phyloP scores from a whole-genome alignment of 768 basidiomycete genomes.

The Rhizopogon vinicolor region DNA sequence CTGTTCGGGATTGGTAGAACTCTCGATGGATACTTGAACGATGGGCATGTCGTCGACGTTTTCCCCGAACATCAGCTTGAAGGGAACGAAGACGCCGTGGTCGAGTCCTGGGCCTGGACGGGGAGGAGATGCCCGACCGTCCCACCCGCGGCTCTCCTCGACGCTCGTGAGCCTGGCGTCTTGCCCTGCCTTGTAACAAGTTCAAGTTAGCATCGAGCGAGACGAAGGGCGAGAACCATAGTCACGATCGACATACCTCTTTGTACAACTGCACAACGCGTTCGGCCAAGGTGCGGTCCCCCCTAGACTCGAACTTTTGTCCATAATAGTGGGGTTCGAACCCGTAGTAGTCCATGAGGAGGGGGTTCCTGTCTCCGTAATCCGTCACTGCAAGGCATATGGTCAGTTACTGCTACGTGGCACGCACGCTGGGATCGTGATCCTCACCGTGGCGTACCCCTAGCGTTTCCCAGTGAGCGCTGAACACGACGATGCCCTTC shows the following conservation, averaged over 20 bases:
- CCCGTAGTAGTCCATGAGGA: conserved; percentile 72
- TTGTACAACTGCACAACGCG: conserved; percentile 59
- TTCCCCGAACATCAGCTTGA: conserved; percentile 74
- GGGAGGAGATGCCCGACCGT: conserved; percentile 54
- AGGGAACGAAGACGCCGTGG: conserved; percentile 80
- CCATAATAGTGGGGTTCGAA: conserved; percentile 57
- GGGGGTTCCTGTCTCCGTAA: conserved; percentile 71
- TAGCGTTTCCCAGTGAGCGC: conserved; percentile 76
- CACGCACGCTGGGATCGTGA: conserved; percentile 6
- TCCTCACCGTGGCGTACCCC: conserved; percentile 49
- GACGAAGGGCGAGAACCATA: background rate
- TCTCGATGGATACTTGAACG: conserved; percentile 66
- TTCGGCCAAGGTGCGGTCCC: conserved; percentile 52
- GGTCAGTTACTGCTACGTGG: background rate
- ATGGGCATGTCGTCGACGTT: conserved; percentile 59
- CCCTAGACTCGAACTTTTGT: conserved; percentile 63
- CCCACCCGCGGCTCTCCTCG: conserved; percentile 53
- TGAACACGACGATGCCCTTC: conserved; percentile 77
- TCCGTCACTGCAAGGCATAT: conserved; percentile 51
- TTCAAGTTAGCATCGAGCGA: background rate
- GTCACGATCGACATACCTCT: conserved; percentile 30
- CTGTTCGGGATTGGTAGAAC: conserved; percentile 49
- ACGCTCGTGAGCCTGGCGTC: conserved; percentile 44
- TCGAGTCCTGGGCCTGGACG: conserved; percentile 57
- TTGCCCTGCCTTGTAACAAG: conserved; percentile 42